Percentiles rank a stretch among this genome's conserved stretches.
phyloP scores from a whole-genome alignment of 352 stramenopile species.

The Pythium angustatum region DNA sequence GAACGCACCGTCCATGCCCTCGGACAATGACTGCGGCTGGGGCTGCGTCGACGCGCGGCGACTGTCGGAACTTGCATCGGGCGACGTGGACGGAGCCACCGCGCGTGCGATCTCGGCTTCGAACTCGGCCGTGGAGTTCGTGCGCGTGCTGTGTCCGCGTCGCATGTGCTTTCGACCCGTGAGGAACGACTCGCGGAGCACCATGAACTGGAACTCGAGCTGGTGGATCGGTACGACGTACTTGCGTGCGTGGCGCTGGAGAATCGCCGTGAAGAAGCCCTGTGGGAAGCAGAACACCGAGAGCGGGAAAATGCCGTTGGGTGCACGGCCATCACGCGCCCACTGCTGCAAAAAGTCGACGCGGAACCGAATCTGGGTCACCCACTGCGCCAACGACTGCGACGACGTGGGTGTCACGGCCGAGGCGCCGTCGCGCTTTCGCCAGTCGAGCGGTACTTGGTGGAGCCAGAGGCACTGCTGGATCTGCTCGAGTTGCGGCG shows the following conservation, averaged over 20 bases:
- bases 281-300: conserved; percentile 76
- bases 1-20: conserved; percentile 51
- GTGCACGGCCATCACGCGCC: conserved; percentile 30
- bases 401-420: conserved; percentile 30
- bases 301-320: conserved; percentile 48
- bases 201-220: conserved; percentile 70
- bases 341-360: conserved; percentile 63
- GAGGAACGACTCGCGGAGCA: conserved; percentile 30
- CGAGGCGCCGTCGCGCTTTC: conserved; percentile 39
- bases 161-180: conserved; percentile 22
- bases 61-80: neutral
- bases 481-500: conserved; percentile 48
- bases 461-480: conserved; percentile 48
- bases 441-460: conserved; percentile 64
- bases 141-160: conserved; percentile 8
- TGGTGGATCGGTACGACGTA: conserved; percentile 70
- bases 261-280: conserved; percentile 73
- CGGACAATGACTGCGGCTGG: too few species aligned
- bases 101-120: conserved; percentile 26
- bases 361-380: conserved; percentile 54
- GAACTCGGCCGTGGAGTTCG: conserved; percentile 21
- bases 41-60: conserved; percentile 5
- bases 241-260: conserved; percentile 75
- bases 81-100: neutral
- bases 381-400: conserved; percentile 55